Evolutionary conservation across 73 alveolate species (phyloP).

Genomic region (Uronychia setigera): DNA sequence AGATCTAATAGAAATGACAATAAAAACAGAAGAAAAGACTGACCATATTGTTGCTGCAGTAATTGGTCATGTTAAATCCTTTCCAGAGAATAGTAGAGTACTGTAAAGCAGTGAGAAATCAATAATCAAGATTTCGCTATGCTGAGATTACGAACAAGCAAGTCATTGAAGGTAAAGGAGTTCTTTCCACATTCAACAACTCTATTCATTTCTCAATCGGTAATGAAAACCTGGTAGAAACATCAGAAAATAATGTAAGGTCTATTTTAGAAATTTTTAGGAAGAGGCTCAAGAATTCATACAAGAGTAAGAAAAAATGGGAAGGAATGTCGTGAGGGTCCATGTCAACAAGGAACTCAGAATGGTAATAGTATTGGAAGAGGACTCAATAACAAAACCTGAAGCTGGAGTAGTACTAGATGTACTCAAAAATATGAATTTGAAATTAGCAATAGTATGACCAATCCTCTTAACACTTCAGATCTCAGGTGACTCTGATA

Average conservation of each 20-base stretch:
- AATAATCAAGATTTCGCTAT: not conserved
- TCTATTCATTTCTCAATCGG: not conserved
- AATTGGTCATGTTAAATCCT: not conserved
- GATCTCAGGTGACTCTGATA: slow-evolving; percentile 85
- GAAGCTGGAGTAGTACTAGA: slow-evolving; percentile 59
- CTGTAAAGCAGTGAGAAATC: not conserved
- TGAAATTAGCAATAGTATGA: slow-evolving; percentile 61
- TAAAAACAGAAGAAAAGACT: not conserved
- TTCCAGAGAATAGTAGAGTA: not conserved
- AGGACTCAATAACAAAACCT: slow-evolving; percentile 50
- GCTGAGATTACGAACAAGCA: not conserved
- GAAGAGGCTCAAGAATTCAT: slow-evolving; percentile 8
- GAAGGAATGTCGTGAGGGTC: slow-evolving; percentile 68
- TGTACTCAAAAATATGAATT: slow-evolving; percentile 44
- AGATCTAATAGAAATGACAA: not conserved
- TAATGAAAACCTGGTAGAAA: not conserved
- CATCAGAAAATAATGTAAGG: not conserved
- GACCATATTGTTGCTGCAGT: not conserved
- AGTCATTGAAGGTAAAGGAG: not conserved
- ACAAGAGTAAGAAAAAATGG: slow-evolving; percentile 61
- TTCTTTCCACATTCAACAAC: not conserved
- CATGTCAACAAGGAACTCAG: slow-evolving; percentile 48
- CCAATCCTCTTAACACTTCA: not conserved
- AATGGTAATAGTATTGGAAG: slow-evolving; percentile 63
- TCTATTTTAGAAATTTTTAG: not conserved